These are phyloP conservation scores for Eimeria acervulina DNA, from an alignment of 169 alveolate species.

Conservation along the genomic window DNA sequence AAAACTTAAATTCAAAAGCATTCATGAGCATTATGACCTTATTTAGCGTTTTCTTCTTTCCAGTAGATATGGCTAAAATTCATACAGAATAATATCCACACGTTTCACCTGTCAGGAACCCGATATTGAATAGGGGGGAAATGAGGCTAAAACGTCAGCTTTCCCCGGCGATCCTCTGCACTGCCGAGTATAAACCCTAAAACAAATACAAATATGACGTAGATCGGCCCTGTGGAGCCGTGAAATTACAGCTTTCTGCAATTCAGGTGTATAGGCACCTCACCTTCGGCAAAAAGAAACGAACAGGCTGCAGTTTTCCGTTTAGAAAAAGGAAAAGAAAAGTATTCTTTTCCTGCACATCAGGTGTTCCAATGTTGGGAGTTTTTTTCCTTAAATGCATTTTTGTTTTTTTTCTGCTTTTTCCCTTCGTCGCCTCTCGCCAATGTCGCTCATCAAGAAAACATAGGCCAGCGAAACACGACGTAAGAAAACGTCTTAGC, in stretches of 20 bases:
- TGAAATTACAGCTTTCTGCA: neutral
- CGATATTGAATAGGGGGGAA: neutral
- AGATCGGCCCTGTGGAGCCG: neutral
- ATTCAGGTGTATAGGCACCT: conserved; percentile 41
- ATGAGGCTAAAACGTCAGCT: neutral
- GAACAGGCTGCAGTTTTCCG: too few species aligned
- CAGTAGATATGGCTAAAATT: too few species aligned
- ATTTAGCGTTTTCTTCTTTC: too few species aligned
- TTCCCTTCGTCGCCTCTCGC: neutral
- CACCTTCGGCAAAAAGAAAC: too few species aligned
- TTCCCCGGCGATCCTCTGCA: neutral
- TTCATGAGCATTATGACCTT: too few species aligned
- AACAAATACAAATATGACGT: neutral
- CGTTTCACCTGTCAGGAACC: neutral
- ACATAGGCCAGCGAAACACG: neutral
- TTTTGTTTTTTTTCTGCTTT: neutral
- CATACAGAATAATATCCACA: too few species aligned
- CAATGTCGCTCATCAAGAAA: neutral
- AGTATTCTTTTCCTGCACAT: neutral
- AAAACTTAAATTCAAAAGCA: too few species aligned
- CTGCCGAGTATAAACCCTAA: neutral
- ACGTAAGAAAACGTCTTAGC: neutral
- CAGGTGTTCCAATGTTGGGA: neutral
- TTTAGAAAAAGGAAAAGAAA: neutral
- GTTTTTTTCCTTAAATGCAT: neutral